Base-by-base conservation (phyloP, 768 basidiomycete genomes). In the Kwoniella mangroviensis region DNA sequence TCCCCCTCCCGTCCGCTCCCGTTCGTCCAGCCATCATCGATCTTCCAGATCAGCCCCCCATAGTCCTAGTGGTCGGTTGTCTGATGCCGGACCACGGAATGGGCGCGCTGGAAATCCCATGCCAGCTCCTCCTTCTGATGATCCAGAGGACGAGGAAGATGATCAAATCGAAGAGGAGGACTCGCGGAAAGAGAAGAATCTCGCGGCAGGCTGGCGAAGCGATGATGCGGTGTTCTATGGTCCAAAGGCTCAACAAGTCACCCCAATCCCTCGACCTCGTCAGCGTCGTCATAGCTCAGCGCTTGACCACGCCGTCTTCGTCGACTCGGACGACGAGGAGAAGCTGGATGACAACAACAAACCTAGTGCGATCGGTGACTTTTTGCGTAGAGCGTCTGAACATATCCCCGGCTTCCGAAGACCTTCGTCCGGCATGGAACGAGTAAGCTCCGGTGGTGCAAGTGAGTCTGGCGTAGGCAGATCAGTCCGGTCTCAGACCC, bases 71-170 rank as follows among this genome's bases (percentile, higher is more conserved):
- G 69, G 67, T 34, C 43, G 73, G n/a, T 40, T 73, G 57, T 68
- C 76, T 12, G 73, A 78, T 62, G 69, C 74, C 26, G 75, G 73
- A 40, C 73, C 75, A 15, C 62, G 77, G 22, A 56, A 64, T 9
- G 71, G 71, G 0, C 68, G 73, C 12, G 77, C 73, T 15, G 77
- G 75, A 10, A 75, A 73, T 63, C 77, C 75, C 5, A 78, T 78
- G 77, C 77, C 73, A 21, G 42, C 17, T n/a, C 40, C 60, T 34
- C 55, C 69, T 17, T 64, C 56, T 11, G 40, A 13, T 21, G 58
- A 60, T 26, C 19, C 58, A 21, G 66, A 76, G 24, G 65, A 71
- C 24, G 66, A 64, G 19, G 70, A 67, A 10, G 70, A 61, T n/a
- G 63, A 70, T 19, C 53, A n/a, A 41, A 55, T 40, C 12, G 63